Conservation (phyloP, 169 alveolate species). For the Pseudocohnilembus persalinus region DNA sequence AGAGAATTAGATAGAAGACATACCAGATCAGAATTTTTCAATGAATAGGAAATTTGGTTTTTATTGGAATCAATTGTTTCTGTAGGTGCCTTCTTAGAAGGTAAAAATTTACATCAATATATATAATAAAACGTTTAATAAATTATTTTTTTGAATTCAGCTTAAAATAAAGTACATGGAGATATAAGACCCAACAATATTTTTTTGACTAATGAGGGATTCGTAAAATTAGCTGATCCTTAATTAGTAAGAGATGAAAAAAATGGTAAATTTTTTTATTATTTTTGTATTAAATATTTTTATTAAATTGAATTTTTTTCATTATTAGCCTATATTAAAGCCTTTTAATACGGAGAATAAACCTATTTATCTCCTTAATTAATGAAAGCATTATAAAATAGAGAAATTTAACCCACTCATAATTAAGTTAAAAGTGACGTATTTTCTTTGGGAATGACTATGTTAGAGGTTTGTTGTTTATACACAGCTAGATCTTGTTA, state of each 20-base stretch:
- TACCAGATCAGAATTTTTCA: slow-evolving; percentile 39
- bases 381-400: slow-evolving; percentile 50
- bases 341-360: slow-evolving; percentile 3
- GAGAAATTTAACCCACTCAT: slow-evolving; percentile 35
- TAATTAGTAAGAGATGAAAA: slow-evolving; percentile 40
- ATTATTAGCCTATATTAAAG: slow-evolving; percentile 40
- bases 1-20: slow-evolving; percentile 54
- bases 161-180: slow-evolving; percentile 42
- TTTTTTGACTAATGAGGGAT: slow-evolving; percentile 34
- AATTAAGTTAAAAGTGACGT: slow-evolving; percentile 56
- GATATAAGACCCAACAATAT: slow-evolving; percentile 58
- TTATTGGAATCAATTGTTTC: slow-evolving; percentile 42
- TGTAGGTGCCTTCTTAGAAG: slow-evolving; percentile 48
- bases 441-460: slow-evolving; percentile 57
- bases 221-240: slow-evolving; percentile 48
- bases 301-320: not conserved
- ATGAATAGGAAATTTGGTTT: slow-evolving; percentile 52
- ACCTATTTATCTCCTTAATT: slow-evolving; percentile 51
- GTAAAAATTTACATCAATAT: slow-evolving; percentile 6
- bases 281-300: no score
- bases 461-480: slow-evolving; percentile 24
- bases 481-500: not conserved
- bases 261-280: slow-evolving; percentile 20
- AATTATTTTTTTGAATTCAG: not conserved
- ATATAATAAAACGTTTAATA: no score